These are phyloP conservation scores for Casaregolazyma lundiana DNA, from an alignment of 1,139 yeast species.

Conservation along the genomic window DNA sequence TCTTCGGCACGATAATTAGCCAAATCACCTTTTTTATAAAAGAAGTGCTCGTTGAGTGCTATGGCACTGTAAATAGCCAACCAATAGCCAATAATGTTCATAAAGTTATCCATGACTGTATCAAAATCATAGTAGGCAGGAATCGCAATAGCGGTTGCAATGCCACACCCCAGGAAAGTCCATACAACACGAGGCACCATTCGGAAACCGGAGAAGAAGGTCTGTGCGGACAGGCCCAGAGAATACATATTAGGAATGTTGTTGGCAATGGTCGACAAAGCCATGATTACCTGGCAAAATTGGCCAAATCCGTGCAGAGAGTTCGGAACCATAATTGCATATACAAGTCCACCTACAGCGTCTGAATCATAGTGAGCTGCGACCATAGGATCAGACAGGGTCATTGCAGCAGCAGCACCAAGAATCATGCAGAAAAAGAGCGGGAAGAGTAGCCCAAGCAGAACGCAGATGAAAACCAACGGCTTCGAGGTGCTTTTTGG, in stretches of 20 bases:
- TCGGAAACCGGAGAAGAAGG: constrained; percentile 68
- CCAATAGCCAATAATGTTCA: constrained; percentile 89
- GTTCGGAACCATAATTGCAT: constrained; percentile 67
- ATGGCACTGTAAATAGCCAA: constrained; percentile 78
- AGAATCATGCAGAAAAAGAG: constrained; percentile 67
- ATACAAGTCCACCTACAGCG: constrained; percentile 78
- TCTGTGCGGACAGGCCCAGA: constrained; percentile 77
- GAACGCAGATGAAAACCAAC: constrained; percentile 60
- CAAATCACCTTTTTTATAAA: constrained; percentile 51
- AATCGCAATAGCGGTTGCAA: constrained; percentile 78
- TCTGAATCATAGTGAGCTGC: constrained; percentile 46
- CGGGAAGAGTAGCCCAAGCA: constrained; percentile 62
- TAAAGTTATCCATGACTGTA: constrained; percentile 71
- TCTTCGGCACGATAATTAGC: constrained; percentile 58
- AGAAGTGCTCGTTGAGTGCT: constrained; percentile 69
- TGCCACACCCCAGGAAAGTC: constrained; percentile 72
- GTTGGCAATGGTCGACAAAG: constrained; percentile 82
- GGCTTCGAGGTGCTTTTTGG: constrained; percentile 52
- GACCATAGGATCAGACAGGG: constrained; percentile 46
- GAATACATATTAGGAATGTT: constrained; percentile 93
- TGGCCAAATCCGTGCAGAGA: constrained; percentile 86
- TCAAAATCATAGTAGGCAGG: constrained; percentile 79
- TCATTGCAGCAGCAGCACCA: constrained; percentile 86
- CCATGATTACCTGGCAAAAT: constrained; percentile 78
- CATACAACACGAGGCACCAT: constrained; percentile 76